Base-by-base conservation (phyloP, 1,284 basidiomycete genomes). In the Leccinum pachyderme region DNA sequence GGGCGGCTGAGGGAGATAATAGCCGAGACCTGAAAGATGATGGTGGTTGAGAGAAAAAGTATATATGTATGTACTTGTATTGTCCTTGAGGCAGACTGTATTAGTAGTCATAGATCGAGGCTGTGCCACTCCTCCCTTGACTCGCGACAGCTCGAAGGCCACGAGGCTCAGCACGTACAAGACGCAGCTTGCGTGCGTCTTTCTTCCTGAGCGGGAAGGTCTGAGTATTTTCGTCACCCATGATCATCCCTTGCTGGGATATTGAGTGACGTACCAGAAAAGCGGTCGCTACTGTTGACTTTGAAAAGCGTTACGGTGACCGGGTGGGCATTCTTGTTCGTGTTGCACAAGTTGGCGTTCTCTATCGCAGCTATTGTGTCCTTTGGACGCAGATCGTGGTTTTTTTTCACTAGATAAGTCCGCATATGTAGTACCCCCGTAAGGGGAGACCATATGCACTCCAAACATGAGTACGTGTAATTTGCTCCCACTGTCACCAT, bases 141-240 rank as follows among this genome's bases (percentile, higher is more conserved):
- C 55, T 57, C 59, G 61, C 66, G 64, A 71, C 75, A 46, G 44
- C 44, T 46, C 25, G 44, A 46, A 46, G 25, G 79, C 77, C 72
- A 73, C 79, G 76, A 76, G 59, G 75, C 77, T 80, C 76, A 74
- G 65, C 57, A 68, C 78, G 63, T 56, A 51, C 49, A 25, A 51
- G 49, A 29, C 22, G 2, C 46, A 50, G 15, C 8, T n/a, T 7
- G 6, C 7, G 29, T 31, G 47, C 6, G 12, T 51, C 47, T 51
- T 9, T n/a, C 7, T 22, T 51, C 51, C 28, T 51, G 47, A 50
- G 49, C 27, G 48, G 72, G 44, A 46, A 46, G 44, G 44, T 46
- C 44, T 46, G 25, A 46, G 27, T 27, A n/a, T 28, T 29, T 28
- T 27, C 3, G 44, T 28, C 44, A 46, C 9, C 44, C 44, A 27